Evolutionary conservation across 345 rosid genomes (phyloP).

Genomic region (Leavenworthia alabamica): DNA sequence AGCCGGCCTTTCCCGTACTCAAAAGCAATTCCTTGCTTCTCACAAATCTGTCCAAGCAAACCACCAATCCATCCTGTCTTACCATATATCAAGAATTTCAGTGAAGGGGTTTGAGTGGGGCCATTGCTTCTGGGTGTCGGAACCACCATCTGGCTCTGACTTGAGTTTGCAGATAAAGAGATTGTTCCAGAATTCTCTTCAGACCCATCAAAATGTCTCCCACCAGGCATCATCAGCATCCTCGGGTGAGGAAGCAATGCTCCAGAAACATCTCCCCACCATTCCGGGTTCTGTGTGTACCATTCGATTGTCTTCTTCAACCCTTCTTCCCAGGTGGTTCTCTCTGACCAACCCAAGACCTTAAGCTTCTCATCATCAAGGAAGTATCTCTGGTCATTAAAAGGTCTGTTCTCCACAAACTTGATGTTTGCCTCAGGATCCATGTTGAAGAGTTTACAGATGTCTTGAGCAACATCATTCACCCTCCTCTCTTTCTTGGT

Average conservation of each 20-base stretch:
- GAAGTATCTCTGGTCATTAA: conserved; percentile 83
- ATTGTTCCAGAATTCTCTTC: conserved; percentile 46
- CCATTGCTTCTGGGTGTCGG: conserved; percentile 38
- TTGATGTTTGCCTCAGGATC: conserved; percentile 57
- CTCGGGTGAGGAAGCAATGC: conserved; percentile 85
- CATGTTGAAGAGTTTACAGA: conserved; percentile 62
- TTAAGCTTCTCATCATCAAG: conserved; percentile 73
- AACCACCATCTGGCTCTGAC: conserved; percentile 55
- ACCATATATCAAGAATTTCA: conserved; percentile 62
- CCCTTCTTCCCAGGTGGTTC: conserved; percentile 72
- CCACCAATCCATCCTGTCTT: conserved; percentile 76
- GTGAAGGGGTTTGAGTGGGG: conserved; percentile 15
- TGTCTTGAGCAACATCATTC: conserved; percentile 72
- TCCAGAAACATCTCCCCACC: conserved; percentile 90
- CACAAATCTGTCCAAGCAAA: conserved; percentile 52
- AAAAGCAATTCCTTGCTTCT: conserved; percentile 53
- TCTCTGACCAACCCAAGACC: conserved; percentile 71
- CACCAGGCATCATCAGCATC: conserved; percentile 90
- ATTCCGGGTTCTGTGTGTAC: conserved; percentile 73
- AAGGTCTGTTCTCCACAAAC: conserved; percentile 73
- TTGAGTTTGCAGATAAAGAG: conserved; percentile 27
- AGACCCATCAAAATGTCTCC: conserved; percentile 59
- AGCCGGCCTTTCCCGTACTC: conserved; percentile 63
- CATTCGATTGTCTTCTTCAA: conserved; percentile 71
- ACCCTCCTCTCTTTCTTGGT: conserved; percentile 83